Conservation (phyloP, 2,329 filamentous ascomycete genomes). For the Cytospora mali region DNA sequence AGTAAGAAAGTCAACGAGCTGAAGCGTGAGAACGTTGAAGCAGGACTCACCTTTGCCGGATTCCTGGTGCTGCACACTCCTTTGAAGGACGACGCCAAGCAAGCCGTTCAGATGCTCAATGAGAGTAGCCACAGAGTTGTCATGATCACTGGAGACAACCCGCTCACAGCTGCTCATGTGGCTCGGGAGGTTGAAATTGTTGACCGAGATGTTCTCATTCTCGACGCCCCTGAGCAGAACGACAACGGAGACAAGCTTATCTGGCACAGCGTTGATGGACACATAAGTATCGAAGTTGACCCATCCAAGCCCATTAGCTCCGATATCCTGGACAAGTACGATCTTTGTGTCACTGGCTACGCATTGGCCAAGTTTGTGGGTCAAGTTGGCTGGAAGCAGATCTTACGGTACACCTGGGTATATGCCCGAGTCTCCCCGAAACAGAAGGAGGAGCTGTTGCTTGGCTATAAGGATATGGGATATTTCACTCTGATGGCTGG, state of each 20-base stretch:
- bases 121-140: conserved; percentile 98
- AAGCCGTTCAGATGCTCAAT: conserved; percentile 94
- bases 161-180: conserved; percentile 93
- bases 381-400: conserved; percentile 71
- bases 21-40: conserved; percentile 90
- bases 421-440: conserved; percentile 98
- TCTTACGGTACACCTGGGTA: conserved; percentile 92
- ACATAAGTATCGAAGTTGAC: conserved; percentile 81
- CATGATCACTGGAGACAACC: conserved; percentile 99
- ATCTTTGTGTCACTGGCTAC: conserved; percentile 95
- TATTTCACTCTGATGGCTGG: conserved; percentile 99
- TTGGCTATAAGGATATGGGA: conserved; percentile 92
- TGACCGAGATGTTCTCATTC: conserved; percentile 89
- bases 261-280: conserved; percentile 95
- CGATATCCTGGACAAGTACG: conserved; percentile 80
- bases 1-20: conserved; percentile 87
- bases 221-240: conserved; percentile 93
- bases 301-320: conserved; percentile 77
- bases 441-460: conserved; percentile 98
- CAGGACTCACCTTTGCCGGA: conserved; percentile 82
- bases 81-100: conserved; percentile 92
- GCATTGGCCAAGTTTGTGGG: conserved; percentile 87
- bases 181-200: conserved; percentile 96
- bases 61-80: conserved; percentile 96
- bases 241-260: conserved; percentile 78